These are phyloP conservation scores for Colletotrichum graminicola DNA, from an alignment of 2,329 filamentous ascomycete species.

Conservation along the genomic window DNA sequence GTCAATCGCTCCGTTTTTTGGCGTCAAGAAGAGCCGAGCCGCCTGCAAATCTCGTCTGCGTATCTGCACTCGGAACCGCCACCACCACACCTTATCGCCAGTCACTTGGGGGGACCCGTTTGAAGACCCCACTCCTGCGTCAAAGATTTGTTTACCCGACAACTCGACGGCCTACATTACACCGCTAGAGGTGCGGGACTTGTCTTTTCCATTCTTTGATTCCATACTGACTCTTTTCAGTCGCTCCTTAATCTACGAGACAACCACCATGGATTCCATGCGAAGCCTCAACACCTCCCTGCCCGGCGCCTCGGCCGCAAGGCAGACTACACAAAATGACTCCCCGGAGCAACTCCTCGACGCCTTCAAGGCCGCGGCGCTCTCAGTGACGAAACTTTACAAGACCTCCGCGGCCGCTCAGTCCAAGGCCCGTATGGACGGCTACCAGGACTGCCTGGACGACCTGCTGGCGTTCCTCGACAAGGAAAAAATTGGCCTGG, in stretches of 20 bases:
- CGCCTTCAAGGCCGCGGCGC: constrained; percentile 90
- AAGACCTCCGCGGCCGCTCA: constrained; percentile 88
- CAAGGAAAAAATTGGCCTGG: constrained; percentile 80
- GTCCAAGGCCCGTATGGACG: constrained; percentile 79
- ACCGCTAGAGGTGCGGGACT: constrained; percentile 39
- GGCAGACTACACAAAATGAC: constrained; percentile 50
- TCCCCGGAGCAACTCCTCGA: constrained; percentile 79
- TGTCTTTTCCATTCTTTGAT: constrained; percentile 10
- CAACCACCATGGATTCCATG: constrained; percentile 50
- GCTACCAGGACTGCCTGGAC: constrained; percentile 94
- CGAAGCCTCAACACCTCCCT: constrained; percentile 47
- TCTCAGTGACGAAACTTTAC: constrained; percentile 96
- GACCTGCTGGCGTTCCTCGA: constrained; percentile 90
- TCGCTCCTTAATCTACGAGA: background rate
- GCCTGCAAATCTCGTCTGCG: background rate
- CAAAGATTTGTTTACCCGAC: constrained; percentile 41
- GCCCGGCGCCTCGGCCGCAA: constrained; percentile 42
- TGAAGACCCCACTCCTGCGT: constrained; percentile 36
- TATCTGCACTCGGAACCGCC: constrained; percentile 5
- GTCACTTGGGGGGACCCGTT: constrained; percentile 31
- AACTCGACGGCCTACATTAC: constrained; percentile 24
- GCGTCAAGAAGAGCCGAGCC: constrained; percentile 1
- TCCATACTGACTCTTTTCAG: constrained; percentile 24
- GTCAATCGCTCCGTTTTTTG: background rate
- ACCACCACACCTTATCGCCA: constrained; percentile 30